Evolutionary conservation across 352 stramenopile species (phyloP).

Genomic region (Globisporangium ultimum): DNA sequence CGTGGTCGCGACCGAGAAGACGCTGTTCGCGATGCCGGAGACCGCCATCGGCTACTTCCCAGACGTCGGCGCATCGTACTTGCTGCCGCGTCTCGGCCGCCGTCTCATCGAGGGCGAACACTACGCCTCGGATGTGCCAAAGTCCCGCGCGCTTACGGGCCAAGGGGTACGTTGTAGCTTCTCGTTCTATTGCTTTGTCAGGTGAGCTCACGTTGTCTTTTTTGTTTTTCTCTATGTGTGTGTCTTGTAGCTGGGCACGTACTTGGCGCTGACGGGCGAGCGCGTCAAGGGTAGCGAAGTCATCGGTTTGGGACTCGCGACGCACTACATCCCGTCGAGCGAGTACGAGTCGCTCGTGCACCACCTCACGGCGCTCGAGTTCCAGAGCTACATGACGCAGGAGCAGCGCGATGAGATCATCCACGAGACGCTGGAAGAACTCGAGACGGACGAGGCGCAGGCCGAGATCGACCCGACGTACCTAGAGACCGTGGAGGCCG

Average conservation of each 20-base stretch:
- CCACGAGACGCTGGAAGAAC: constrained; percentile 67
- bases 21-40: constrained; percentile 99
- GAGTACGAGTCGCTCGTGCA: constrained; percentile 87
- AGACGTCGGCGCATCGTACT: constrained; percentile 93
- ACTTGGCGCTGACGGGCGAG: constrained; percentile 93
- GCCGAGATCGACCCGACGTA: constrained; percentile 78
- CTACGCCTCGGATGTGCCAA: constrained; percentile 67
- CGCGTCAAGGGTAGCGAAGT: constrained; percentile 88
- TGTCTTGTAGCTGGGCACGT: constrained; percentile 81
- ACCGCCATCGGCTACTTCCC: constrained; percentile 97
- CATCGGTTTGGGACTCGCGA: constrained; percentile 94
- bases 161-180: constrained; percentile 49
- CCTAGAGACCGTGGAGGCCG: constrained; percentile 64
- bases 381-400: constrained; percentile 63
- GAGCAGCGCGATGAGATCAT: constrained; percentile 85
- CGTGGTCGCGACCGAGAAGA: constrained; percentile 96
- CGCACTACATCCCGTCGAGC: constrained; percentile 92
- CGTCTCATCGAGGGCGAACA: constrained; percentile 64
- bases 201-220: not conserved
- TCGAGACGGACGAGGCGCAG: constrained; percentile 84
- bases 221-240: too few species aligned
- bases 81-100: constrained; percentile 88
- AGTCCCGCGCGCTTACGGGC: constrained; percentile 65
- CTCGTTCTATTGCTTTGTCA: too few species aligned
- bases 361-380: constrained; percentile 82